These are phyloP conservation scores for Sphenostylis stenocarpa DNA, from an alignment of 306 rosid genomes.

Conservation along the genomic window DNA sequence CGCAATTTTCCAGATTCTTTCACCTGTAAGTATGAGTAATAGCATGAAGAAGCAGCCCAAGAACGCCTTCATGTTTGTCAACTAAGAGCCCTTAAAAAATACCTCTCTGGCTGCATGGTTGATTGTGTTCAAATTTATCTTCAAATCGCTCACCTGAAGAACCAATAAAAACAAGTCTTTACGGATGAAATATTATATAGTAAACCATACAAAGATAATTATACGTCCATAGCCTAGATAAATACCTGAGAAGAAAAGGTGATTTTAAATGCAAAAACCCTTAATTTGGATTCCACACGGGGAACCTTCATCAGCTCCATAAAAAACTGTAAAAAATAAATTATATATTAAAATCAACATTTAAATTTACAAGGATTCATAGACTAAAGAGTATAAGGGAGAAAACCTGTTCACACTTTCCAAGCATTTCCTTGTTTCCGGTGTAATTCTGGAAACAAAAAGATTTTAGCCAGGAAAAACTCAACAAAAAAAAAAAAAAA, in stretches of 20 bases:
- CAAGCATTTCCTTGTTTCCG: constrained; percentile 89
- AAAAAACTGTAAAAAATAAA: constrained; percentile 72
- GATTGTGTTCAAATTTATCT: constrained; percentile 68
- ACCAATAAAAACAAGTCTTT: constrained; percentile 32
- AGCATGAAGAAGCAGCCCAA: constrained; percentile 26
- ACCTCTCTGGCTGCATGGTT: constrained; percentile 91
- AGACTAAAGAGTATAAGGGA: constrained; percentile 23
- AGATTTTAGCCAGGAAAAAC: constrained; percentile 27
- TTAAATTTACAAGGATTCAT: constrained; percentile 7
- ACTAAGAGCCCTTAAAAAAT: constrained; percentile 32
- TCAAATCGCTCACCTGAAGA: constrained; percentile 78
- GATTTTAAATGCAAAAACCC: constrained; percentile 95
- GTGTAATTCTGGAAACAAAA: constrained; percentile 63
- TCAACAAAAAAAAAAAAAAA: neutral
- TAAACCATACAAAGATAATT: constrained; percentile 3
- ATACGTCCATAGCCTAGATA: constrained; percentile 15
- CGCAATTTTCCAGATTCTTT: constrained; percentile 91
- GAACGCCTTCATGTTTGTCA: constrained; percentile 22
- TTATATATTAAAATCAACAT: constrained; percentile 33
- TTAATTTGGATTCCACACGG: constrained; percentile 87
- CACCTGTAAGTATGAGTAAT: constrained; percentile 58
- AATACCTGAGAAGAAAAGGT: constrained; percentile 86
- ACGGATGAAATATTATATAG: constrained; percentile 22
- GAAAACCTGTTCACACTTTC: constrained; percentile 95
- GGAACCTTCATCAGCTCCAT: constrained; percentile 98